phyloP scores from a whole-genome alignment of 768 basidiomycete species.

The Galerina marginata region DNA sequence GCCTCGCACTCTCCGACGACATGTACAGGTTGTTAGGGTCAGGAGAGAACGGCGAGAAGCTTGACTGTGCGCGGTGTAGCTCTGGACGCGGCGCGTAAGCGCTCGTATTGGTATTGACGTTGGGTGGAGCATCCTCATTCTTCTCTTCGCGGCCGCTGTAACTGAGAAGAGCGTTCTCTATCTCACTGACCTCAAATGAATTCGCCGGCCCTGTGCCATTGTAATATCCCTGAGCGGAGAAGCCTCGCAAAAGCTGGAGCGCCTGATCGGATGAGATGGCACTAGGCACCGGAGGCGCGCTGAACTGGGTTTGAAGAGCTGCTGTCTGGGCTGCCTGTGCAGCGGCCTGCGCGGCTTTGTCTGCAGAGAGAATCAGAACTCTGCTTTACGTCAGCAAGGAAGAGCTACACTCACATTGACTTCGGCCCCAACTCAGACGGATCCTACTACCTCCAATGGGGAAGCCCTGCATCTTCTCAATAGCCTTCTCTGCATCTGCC shows the following conservation, averaged over 20 bases:
- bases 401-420: slow-evolving; percentile 70
- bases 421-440: slow-evolving; percentile 90
- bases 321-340: slow-evolving; percentile 83
- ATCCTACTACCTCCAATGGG: slow-evolving; percentile 93
- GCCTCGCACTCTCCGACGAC: slow-evolving; percentile 38
- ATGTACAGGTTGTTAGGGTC: slow-evolving; percentile 59
- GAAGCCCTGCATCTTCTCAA: slow-evolving; percentile 97
- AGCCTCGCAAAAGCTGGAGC: slow-evolving; percentile 62
- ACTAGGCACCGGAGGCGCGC: slow-evolving; percentile 24
- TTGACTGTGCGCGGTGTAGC: slow-evolving; percentile 41
- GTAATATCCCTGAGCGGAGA: slow-evolving; percentile 48
- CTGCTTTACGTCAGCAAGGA: background rate
- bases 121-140: slow-evolving; percentile 19
- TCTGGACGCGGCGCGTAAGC: slow-evolving; percentile 35
- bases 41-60: slow-evolving; percentile 82
- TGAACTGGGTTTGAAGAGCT: slow-evolving; percentile 57
- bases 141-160: slow-evolving; percentile 10
- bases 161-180: slow-evolving; percentile 25
- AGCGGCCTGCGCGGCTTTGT: slow-evolving; percentile 91
- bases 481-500: slow-evolving; percentile 89
- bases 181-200: slow-evolving; percentile 14
- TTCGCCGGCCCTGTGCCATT: slow-evolving; percentile 5
- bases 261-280: slow-evolving; percentile 68
- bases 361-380: slow-evolving; percentile 39
- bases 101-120: background rate